Evolutionary conservation across 164 flowering plant species (phyloP), one percentile per base, ranked within the genome.

Genomic region (Paratinospora sagittata): DNA sequence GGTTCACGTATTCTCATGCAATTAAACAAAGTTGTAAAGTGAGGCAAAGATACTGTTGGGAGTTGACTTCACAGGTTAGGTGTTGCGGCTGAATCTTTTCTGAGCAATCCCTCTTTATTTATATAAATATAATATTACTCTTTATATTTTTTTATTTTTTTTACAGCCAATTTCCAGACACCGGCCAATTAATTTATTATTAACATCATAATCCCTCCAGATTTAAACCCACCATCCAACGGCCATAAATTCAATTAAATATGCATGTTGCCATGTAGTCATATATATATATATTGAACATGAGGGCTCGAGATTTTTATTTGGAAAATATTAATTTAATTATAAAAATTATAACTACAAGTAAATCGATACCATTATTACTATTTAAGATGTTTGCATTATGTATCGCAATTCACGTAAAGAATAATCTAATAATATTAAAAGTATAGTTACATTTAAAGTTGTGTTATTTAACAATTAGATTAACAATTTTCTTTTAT

Each of bases 1-100:
- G 84, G 80, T 30, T 82, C 81, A 72, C 76, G 78, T 77, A 79
- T 79, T 81, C 80, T 78, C 80, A 81, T 78, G 79, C 77, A 66
- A 63, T 30, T 10, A 60, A 23, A 64, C 10, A 26, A 43, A 64
- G 26, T 36, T 47, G 27, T 1, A 17, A 72, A 16, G 16, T 23
- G 55, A 26, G 58, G 47, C n/a, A 63, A 12, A 67, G 65, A 66
- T 43, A 72, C 77, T 78, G 81, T 74, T 80, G 60, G 71, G 76
- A 45, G 85, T 82, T 82, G 83, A 82, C 83, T 77, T 80, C 68
- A 73, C 82, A 73, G 76, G 74, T 76, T 72, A 47, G 67, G 71
- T 33, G 72, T 65, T 64, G 41, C 73, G 45, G 39, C 66, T 76
- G 75, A 80, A 69, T 78, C 76, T 76, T 76, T 43, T 52, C 72